Percentiles rank a stretch among this genome's conserved stretches.
phyloP scores from a whole-genome alignment of 257 asterid species.

The Euphrasia confusa region DNA sequence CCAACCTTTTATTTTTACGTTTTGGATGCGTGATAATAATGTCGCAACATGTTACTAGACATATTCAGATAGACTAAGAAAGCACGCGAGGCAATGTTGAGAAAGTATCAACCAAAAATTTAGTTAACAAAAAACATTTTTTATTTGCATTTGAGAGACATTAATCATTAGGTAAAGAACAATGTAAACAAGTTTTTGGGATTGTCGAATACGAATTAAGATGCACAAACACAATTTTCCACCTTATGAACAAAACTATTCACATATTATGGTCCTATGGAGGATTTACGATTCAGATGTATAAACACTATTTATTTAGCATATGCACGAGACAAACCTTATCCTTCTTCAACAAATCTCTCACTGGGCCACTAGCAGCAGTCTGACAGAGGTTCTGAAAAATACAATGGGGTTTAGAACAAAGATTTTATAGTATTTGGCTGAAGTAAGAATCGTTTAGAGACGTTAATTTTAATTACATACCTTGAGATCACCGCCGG shows the following conservation, averaged over 20 bases:
- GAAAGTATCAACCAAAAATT: background rate
- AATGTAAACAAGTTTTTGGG: background rate
- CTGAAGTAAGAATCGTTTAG: background rate
- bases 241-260: background rate
- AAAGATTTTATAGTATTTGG: background rate
- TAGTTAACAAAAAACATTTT: background rate
- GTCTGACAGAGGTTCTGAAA: slow-evolving; percentile 32
- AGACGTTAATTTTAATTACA: background rate
- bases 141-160: background rate
- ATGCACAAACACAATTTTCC: background rate
- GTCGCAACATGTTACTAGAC: background rate
- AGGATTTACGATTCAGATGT: background rate
- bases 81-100: background rate
- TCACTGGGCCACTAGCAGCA: slow-evolving; percentile 32
- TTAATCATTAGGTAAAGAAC: background rate
- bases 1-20: no score
- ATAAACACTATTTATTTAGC: background rate
- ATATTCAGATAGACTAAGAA: background rate
- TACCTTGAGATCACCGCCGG: slow-evolving; percentile 42
- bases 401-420: background rate
- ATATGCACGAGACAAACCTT: slow-evolving; percentile 17
- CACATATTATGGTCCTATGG: background rate
- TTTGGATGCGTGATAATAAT: background rate
- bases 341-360: slow-evolving; percentile 31
- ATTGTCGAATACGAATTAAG: background rate